Conservation (phyloP, 1,284 basidiomycete species). For the Thelephora terrestris region DNA sequence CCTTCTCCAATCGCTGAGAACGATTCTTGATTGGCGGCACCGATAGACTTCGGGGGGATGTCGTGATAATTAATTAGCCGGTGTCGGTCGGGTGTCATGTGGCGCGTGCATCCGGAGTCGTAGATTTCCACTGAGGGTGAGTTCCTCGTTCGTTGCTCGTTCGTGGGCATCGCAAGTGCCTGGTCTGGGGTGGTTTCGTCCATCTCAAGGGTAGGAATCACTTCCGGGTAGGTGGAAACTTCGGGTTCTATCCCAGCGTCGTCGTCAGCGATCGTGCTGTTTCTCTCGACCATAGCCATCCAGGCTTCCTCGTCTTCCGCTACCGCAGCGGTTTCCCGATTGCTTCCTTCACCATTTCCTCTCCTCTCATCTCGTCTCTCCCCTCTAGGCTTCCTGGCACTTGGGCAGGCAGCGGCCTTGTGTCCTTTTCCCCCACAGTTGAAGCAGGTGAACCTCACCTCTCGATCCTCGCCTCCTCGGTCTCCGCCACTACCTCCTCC, state of each 20-base stretch:
- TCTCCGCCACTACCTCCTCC: conserved; percentile 1
- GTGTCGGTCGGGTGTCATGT: conserved; percentile 24
- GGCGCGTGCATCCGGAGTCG: conserved; percentile 26
- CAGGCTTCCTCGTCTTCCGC: conserved; percentile 4
- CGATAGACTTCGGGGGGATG: conserved; percentile 19
- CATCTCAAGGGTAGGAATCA: background rate
- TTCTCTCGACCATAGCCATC: background rate
- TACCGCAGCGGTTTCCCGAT: background rate
- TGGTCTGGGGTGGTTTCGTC: conserved; percentile 2
- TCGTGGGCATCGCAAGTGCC: background rate
- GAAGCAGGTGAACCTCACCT: conserved; percentile 3
- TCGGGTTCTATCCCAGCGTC: background rate
- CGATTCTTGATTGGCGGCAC: conserved; percentile 20
- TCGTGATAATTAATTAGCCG: conserved; percentile 15
- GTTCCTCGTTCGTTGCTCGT: conserved; percentile 2
- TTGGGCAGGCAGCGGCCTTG: conserved; percentile 6
- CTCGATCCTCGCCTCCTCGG: background rate
- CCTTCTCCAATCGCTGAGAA: conserved; percentile 25
- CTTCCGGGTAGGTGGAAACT: background rate
- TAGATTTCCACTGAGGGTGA: conserved; percentile 15
- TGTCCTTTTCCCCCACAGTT: conserved; percentile 7
- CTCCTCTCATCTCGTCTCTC: background rate
- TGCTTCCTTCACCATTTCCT: conserved; percentile 6
- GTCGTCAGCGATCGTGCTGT: background rate
- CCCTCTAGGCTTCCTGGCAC: conserved; percentile 3